These are phyloP conservation scores for Peterozyma xylosa DNA, from an alignment of 805 yeast genomes.

Conservation along the genomic window DNA sequence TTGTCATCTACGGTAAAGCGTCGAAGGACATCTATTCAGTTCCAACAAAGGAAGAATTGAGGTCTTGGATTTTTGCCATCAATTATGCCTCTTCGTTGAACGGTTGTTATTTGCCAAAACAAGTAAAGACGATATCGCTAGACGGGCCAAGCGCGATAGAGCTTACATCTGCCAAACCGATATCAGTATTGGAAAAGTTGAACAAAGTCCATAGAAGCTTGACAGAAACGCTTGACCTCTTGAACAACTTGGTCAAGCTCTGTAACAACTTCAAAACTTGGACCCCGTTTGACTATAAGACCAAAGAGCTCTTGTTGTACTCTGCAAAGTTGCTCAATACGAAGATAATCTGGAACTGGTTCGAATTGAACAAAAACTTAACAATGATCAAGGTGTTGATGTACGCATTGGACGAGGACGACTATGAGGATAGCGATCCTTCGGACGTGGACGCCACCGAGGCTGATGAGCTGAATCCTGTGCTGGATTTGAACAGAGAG, in stretches of 20 bases:
- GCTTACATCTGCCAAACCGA: conserved; percentile 16
- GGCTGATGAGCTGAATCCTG: not conserved
- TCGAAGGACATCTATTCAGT: conserved; percentile 35
- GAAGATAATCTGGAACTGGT: conserved; percentile 50
- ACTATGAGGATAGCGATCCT: not conserved
- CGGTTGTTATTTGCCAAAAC: conserved; percentile 18
- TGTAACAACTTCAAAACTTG: conserved; percentile 33
- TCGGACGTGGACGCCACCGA: not conserved
- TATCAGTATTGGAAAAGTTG: conserved; percentile 23
- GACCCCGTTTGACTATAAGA: conserved; percentile 48
- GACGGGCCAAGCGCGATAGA: conserved; percentile 19
- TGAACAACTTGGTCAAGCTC: conserved; percentile 27
- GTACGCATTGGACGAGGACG: conserved; percentile 3
- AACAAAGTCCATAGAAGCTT: conserved; percentile 25
- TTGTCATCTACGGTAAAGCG: conserved; percentile 31
- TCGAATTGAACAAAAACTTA: conserved; percentile 38
- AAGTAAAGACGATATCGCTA: conserved; percentile 17
- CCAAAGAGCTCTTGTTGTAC: conserved; percentile 38
- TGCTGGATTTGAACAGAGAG: conserved; percentile 1
- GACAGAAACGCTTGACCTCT: conserved; percentile 24
- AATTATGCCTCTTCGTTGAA: conserved; percentile 44
- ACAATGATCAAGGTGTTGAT: conserved; percentile 11
- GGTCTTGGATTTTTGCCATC: conserved; percentile 53
- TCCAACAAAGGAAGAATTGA: conserved; percentile 33
- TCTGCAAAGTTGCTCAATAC: conserved; percentile 41